Percentiles rank a stretch among this genome's conserved stretches.
Conservation (phyloP, 176 grass and related monocot genomes). For the Dendrocalamus sinicus region DNA sequence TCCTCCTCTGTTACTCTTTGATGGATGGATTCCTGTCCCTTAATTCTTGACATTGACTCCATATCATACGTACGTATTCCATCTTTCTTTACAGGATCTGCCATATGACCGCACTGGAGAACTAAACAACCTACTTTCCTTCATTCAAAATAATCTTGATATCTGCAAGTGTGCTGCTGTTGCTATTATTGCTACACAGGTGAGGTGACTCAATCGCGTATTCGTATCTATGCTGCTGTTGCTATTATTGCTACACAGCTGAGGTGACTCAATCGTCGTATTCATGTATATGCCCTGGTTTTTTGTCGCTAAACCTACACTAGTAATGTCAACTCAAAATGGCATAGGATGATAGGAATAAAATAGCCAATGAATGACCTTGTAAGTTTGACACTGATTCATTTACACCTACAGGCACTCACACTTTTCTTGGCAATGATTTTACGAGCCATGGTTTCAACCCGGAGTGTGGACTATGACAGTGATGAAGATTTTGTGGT, state of each 20-base stretch:
- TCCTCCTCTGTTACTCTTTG: background rate
- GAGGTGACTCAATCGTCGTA: no score
- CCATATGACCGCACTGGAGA: slow-evolving; percentile 80
- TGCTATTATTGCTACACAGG: slow-evolving; percentile 68
- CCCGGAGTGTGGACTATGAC: slow-evolving; percentile 59
- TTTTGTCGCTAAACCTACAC: background rate
- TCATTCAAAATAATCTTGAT: slow-evolving; percentile 72
- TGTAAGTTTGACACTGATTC: background rate
- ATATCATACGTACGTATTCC: background rate
- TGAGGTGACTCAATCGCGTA: background rate
- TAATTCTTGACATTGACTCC: background rate
- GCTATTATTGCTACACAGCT: no score
- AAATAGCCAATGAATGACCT: background rate
- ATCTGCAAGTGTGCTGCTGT: slow-evolving; percentile 67
- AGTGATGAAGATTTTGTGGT: slow-evolving; percentile 94
- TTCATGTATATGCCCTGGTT: background rate
- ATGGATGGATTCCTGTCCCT: background rate
- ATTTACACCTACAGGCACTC: slow-evolving; percentile 55
- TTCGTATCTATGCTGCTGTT: no score
- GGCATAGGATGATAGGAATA: background rate
- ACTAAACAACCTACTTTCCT: slow-evolving; percentile 64
- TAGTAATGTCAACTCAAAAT: background rate
- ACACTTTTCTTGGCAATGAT: slow-evolving; percentile 75
- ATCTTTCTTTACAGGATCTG: slow-evolving; percentile 56
- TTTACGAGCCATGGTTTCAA: slow-evolving; percentile 60